Evolutionary conservation across 129 eudicot species (phyloP), one percentile per base, ranked within the genome.

Genomic region (Cynara cardunculus): DNA sequence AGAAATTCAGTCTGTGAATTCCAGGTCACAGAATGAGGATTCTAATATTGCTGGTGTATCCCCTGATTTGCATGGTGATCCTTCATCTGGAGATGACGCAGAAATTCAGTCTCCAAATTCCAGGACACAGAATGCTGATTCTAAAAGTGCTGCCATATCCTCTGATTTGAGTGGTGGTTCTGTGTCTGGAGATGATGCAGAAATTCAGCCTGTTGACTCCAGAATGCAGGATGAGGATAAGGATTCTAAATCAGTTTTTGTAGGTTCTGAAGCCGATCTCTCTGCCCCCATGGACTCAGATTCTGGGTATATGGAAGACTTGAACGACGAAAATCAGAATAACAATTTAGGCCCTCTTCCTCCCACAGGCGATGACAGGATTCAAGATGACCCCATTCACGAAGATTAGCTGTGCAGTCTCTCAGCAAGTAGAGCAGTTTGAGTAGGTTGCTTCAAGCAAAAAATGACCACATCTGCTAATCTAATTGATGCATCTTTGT

Each of bases 191-290:
- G 80, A 81, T n/a, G 71, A 68, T 70, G 30, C 39, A 49, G 74
- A 67, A 65, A 41, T 83, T 71, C 88, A 79, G 66, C 68, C 82
- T 75, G 82, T 84, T 21, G 79, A 81, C 27, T 13, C 83, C 8
- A 81, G 56, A n/a, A 67, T 56, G 77, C 83, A 80, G 27, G 44
- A 66, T 30, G 77, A 59, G 70, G 44, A 66, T 30, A 75, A 59
- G 70, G 85, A 46, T 78, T 84, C 76, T 10, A 77, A 75, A 74
- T 78, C 86, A 71, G 71, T 14, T 49, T 72, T 73, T 41, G 21
- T 28, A 62, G 84, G 79, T 8, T 82, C 90, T 19, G 65, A 68
- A 59, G 69, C 71, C 81, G 88, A 86, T 84, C 79, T 73, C 73
- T 69, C 86, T 12, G 39, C 75, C 34, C 87, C 75, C 41, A 26